A percentile compares a stretch with the other conserved stretches of the same genome.
These are phyloP conservation scores for Fusarium sulawesiense DNA, from an alignment of 2,329 filamentous ascomycete genomes.

Conservation along the genomic window DNA sequence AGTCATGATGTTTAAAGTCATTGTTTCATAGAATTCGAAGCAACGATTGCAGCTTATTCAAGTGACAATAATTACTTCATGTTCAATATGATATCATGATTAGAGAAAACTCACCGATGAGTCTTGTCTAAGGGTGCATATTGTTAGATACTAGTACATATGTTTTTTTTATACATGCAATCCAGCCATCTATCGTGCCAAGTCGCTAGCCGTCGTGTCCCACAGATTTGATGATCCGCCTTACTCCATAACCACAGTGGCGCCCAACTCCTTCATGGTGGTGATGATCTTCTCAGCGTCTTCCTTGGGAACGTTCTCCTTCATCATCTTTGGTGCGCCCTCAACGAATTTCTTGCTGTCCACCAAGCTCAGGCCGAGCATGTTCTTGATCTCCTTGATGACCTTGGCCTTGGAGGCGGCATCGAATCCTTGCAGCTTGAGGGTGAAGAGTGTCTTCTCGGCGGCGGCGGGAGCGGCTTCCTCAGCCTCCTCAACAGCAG, in stretches of 20 bases:
- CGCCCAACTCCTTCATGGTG: conserved; percentile 92
- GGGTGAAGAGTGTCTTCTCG: conserved; percentile 96
- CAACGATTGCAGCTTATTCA: conserved; percentile 3
- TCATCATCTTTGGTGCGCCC: conserved; percentile 97
- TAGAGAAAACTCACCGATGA: conserved; percentile 31
- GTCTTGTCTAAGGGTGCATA: conserved; percentile 41
- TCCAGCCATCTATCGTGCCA: conserved; percentile 50
- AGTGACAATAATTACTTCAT: conserved; percentile 2
- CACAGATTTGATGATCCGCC: conserved; percentile 26
- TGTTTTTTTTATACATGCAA: conserved; percentile 55
- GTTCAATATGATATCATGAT: conserved; percentile 30
- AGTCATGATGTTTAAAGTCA: conserved; percentile 5
- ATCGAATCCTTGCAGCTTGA: conserved; percentile 94
- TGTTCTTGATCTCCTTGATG: conserved; percentile 99
- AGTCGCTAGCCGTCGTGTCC: conserved; percentile 39
- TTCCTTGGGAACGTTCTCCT: conserved; percentile 98
- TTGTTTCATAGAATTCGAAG: conserved; percentile 4
- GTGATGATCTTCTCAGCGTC: conserved; percentile 99
- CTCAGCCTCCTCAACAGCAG: conserved; percentile 82
- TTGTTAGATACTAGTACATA: conserved; percentile 54
- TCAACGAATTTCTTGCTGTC: conserved; percentile 99
- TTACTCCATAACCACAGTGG: conserved; percentile 92
- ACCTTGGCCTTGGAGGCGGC: conserved; percentile 93
- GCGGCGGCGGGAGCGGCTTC: conserved; percentile 88
- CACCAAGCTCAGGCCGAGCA: conserved; percentile 94